Evolutionary conservation across 495 filamentous ascomycete genomes (phyloP), one percentile per base, ranked within the genome.

Genomic region (Aspergillus diversus): DNA sequence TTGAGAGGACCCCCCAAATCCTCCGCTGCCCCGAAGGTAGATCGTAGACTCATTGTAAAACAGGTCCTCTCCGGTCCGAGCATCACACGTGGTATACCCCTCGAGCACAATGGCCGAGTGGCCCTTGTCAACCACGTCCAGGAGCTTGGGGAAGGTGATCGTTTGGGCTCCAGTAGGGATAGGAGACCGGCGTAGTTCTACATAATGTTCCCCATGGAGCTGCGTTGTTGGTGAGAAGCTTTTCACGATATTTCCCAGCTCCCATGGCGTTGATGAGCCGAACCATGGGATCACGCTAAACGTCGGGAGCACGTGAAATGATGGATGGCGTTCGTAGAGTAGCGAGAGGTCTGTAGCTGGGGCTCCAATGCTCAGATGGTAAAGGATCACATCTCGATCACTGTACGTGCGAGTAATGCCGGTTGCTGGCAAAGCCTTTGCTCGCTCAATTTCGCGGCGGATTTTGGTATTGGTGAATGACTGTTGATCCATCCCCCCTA

Each of bases 191-290:
- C 89, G 89, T 73, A 99, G 86, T 76, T 98, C 96, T 66, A 98
- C 91, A 84, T 93, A 99, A 79, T 99, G 95, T 81, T 99, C 95
- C 69, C 95, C 95, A 82, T 99, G 95, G 17, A 99, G 89, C 55
- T 98, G 87, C 93, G 97, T 97, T 95, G 97, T 99, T 65, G 93
- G 94, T 5, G 85, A 90, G 85, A 96, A 99, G 80, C 97, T 92
- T 71, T 92, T 92, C 47, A 98, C 88, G 64, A 99, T 80, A 32
- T 96, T 91, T 63, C 87, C 84, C 66, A 94, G 80, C 80, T 80
- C 86, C 83, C 89, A 99, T 55, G 96, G 92, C 54, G 85, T 81
- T 63, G 87, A 81, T 66, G 93, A 88, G 81, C 90, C 89, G 80
- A 99, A 98, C 73, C 87, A 89, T n/a, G 95, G 96, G 72, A 99